Base-by-base conservation (phyloP, 345 rosid species). In the Chamaenerion angustifolium region DNA sequence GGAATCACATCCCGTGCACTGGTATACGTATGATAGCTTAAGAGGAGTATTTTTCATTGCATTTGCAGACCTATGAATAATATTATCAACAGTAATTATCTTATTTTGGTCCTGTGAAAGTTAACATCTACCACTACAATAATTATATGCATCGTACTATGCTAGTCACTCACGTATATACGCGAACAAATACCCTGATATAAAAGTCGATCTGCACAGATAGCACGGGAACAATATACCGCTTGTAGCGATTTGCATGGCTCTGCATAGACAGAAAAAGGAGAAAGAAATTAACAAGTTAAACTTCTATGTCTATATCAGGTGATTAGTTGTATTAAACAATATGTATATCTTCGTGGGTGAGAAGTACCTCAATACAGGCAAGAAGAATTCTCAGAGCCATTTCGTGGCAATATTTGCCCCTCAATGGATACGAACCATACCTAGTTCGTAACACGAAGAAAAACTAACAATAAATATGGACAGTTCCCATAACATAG, bases 41-140 rank as follows among this genome's bases (percentile, higher is more conserved):
- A 93, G 92, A 60, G 99, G 99, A 57, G 99, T 93, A 64, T 79
- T 88, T 69, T 93, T 93, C 95, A 93, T 88, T 11, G 92, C 92
- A 75, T 88, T 79, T 43, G 99, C 88, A 52, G 99, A 93, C 51
- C 99, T 93, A 81, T 85, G 82, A 8, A 31, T 31, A 31, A 7
- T 31, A 31, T 31, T 31, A 8, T 49, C 48, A 35, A 50, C 41
- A 48, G 3, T 31, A 31, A 31, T 31, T 31, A 0, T 31, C 37
- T n/a, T 31, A 31, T 31, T 5, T 5, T 31, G 8, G 6, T 3
- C 37, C 1, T n/a, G n/a, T 5, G 37, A 31, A 8, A 31, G 10
- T 31, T 31, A 7, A 8, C 37, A 31, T 31, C 5, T 31, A 3
- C 37, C 10, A 31, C 37, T 31, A 31, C 10, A 31, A 31, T 31